Evolutionary conservation across 805 yeast species (phyloP), one percentile per base, ranked within the genome.

Genomic region (Ogataea nonfermentans): DNA sequence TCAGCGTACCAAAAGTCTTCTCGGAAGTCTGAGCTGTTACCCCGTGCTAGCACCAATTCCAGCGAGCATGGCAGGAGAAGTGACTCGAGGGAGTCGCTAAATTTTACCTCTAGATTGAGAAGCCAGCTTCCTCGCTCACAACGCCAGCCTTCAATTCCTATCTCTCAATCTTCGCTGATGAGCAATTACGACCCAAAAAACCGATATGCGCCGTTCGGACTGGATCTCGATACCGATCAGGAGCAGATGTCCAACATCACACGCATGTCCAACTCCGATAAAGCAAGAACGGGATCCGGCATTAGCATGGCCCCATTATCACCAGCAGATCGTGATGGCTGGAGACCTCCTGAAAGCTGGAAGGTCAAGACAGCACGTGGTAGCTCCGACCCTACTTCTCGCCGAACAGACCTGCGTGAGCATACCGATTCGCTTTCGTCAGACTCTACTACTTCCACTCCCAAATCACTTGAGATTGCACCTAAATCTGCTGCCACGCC

Each of bases 291-390:
- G 33, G 53, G 46, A n/a, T 56, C 61, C 3, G 42, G 43, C 19
- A 37, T 40, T 4, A 56, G 59, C 23, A 32, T 46, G n/a, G 14
- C 41, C 11, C 27, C 43, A 9, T 43, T 39, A 13, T 14, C 36
- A 13, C 14, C 26, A 4, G 40, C 36, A 8, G 45, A 50, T 2
- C 29, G 33, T 27, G 36, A 53, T 4, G 36, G 40, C 15, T 78
- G 83, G 83, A 62, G 60, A 17, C 76, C 83, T 4, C 83, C 83
- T 2, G 81, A 77, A 40, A 70, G 76, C 45, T 78, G 83, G 83
- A 79, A 76, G 49, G 81, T 77, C 8, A 75, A 72, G 44, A 41
- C 44, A 25, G 53, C 55, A 7, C 41, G 27, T 13, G 48, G 45
- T 10, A 53, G 44, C 32, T 17, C 32, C 6, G 32, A 30, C 11